Conservation (phyloP, 1,139 yeast genomes). For the Hyphopichia khmerensis region DNA sequence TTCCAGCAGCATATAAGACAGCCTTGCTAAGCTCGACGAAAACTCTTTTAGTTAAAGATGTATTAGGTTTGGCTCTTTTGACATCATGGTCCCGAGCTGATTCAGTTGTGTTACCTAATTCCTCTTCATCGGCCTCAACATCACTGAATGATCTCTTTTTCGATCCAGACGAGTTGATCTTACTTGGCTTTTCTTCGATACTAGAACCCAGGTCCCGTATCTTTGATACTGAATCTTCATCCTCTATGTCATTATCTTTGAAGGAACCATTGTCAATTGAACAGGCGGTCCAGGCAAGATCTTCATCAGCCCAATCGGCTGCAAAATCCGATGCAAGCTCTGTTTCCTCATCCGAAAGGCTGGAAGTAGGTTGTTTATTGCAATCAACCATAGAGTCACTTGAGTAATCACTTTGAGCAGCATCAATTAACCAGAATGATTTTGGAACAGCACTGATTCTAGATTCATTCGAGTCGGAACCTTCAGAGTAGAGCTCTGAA, state of each 20-base stretch:
- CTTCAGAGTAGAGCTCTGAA: neutral
- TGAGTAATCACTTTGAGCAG: neutral
- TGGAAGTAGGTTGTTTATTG: neutral
- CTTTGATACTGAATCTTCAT: neutral
- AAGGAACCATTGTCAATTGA: too few species aligned
- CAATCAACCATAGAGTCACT: neutral
- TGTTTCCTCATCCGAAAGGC: neutral
- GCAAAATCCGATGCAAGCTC: neutral
- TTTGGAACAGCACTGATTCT: neutral
- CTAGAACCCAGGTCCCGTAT: neutral
- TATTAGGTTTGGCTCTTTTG: conserved; percentile 1
- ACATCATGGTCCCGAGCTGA: neutral
- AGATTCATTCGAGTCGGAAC: neutral
- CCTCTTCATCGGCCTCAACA: conserved; percentile 7
- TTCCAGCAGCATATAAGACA: conserved; percentile 30
- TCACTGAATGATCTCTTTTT: conserved; percentile 12
- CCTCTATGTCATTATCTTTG: neutral
- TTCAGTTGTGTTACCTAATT: neutral
- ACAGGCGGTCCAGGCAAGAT: neutral
- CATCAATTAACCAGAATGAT: neutral
- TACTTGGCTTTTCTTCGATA: too few species aligned
- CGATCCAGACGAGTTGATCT: neutral
- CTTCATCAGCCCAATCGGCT: neutral
- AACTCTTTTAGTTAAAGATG: conserved; percentile 15
- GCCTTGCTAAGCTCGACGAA: conserved; percentile 38